Evolutionary conservation across 495 filamentous ascomycete species (phyloP).

Genomic region (Cryomyces minteri): DNA sequence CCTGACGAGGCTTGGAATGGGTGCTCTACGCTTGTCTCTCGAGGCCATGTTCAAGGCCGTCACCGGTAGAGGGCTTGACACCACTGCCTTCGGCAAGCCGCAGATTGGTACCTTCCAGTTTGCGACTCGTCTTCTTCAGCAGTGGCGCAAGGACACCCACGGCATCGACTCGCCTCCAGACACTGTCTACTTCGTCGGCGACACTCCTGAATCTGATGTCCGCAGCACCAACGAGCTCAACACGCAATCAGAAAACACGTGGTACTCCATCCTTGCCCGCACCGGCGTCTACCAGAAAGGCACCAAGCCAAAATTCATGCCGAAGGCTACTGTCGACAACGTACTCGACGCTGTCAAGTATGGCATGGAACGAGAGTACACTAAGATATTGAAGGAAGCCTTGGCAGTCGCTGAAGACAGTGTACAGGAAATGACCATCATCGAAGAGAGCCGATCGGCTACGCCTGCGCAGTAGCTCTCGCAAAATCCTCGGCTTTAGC

Average conservation of each 20-base stretch:
- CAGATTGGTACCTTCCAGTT: conserved; percentile 78
- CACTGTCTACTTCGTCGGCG: conserved; percentile 85
- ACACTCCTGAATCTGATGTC: conserved; percentile 79
- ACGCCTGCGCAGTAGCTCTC: too few species aligned
- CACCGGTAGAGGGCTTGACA: conserved; percentile 55
- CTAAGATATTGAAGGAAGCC: conserved; percentile 28
- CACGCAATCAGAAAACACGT: conserved; percentile 45
- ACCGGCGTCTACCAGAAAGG: conserved; percentile 74
- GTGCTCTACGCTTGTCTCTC: conserved; percentile 60
- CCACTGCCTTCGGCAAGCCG: conserved; percentile 77
- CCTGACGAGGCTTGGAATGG: conserved; percentile 75
- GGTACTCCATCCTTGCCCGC: conserved; percentile 76
- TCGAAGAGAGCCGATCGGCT: too few species aligned
- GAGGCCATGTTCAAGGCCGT: conserved; percentile 66
- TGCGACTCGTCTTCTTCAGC: conserved; percentile 58
- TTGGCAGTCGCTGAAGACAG: too few species aligned
- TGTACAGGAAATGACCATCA: too few species aligned
- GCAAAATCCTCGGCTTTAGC: too few species aligned
- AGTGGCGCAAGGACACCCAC: conserved; percentile 68
- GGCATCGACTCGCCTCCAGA: conserved; percentile 52
- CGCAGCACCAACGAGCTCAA: conserved; percentile 65
- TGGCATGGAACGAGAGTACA: conserved; percentile 58
- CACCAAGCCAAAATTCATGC: conserved; percentile 51
- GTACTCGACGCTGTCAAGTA: conserved; percentile 73
- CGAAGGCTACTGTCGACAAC: conserved; percentile 48